Percentiles rank a stretch among this genome's conserved stretches.
These are phyloP conservation scores for Globomyces pollinis-pini DNA, from an alignment of 192 early-diverging fungal genomes.

Conservation along the genomic window DNA sequence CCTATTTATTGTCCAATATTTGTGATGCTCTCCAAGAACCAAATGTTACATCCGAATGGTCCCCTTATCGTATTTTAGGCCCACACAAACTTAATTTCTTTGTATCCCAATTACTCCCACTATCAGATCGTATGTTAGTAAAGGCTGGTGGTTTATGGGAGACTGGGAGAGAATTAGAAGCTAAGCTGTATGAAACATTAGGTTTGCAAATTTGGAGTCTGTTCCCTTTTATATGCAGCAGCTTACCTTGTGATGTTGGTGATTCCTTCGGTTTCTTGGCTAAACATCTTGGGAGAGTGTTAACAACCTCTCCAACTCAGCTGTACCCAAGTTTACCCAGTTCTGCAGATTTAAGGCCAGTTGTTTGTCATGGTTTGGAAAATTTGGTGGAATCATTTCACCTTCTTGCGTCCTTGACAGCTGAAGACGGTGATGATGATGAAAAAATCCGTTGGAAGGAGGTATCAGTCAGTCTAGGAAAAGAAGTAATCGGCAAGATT, in stretches of 20 bases:
- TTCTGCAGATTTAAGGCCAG: slow-evolving; percentile 65
- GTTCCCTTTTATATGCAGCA: slow-evolving; percentile 71
- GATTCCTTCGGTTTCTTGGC: slow-evolving; percentile 40
- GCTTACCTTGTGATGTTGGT: slow-evolving; percentile 67
- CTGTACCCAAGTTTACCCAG: slow-evolving; percentile 34
- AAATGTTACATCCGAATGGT: neutral
- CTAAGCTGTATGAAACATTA: slow-evolving; percentile 88
- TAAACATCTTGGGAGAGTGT: slow-evolving; percentile 65
- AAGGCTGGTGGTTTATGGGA: slow-evolving; percentile 51
- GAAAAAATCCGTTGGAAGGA: slow-evolving; percentile 9
- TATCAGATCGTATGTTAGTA: slow-evolving; percentile 63
- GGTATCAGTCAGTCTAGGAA: neutral
- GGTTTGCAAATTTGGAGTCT: slow-evolving; percentile 83
- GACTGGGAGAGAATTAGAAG: slow-evolving; percentile 38
- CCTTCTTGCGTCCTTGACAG: neutral
- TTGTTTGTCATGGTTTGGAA: slow-evolving; percentile 67
- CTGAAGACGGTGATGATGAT: slow-evolving; percentile 16
- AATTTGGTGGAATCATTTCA: slow-evolving; percentile 28
- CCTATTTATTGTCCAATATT: slow-evolving; percentile 85
- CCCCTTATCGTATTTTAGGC: slow-evolving; percentile 19
- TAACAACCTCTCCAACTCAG: slow-evolving; percentile 34
- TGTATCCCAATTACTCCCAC: slow-evolving; percentile 60
- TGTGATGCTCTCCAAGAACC: slow-evolving; percentile 63
- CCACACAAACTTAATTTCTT: slow-evolving; percentile 60
- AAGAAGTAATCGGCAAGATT: slow-evolving; percentile 19